phyloP scores from a whole-genome alignment of 768 basidiomycete species.

The Naganishia vaughanmartiniae region DNA sequence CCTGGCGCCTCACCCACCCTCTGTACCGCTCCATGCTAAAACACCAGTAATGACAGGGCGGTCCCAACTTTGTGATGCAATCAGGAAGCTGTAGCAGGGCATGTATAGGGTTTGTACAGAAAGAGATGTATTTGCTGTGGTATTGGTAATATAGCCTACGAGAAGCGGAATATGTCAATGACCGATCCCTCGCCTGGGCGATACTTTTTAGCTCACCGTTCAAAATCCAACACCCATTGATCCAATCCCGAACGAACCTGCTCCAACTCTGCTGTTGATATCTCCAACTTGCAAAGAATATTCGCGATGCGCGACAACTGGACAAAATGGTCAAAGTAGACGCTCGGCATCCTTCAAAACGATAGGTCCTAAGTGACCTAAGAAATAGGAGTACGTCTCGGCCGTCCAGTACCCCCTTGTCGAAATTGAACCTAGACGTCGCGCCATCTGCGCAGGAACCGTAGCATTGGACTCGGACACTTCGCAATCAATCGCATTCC shows the following conservation, averaged over 20 bases:
- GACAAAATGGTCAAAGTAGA: not conserved
- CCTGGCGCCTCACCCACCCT: not conserved
- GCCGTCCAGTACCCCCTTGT: not conserved
- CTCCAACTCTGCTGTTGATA: too few relatives aligned
- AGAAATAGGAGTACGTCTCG: slow-evolving; percentile 2
- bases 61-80: not conserved
- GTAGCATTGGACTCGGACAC: not conserved
- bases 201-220: not conserved
- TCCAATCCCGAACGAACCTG: too few relatives aligned
- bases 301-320: not conserved
- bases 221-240: not conserved
- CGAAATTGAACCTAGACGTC: not conserved
- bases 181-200: not conserved
- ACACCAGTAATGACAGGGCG: not conserved
- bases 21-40: slow-evolving; percentile 5
- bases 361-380: not conserved
- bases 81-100: not conserved
- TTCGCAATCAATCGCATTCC: not conserved
- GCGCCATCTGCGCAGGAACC: slow-evolving; percentile 3
- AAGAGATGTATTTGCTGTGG: not conserved
- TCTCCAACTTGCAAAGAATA: not conserved
- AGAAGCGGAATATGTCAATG: not conserved
- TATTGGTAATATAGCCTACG: not conserved
- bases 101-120: not conserved
- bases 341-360: not conserved